Percentiles rank a stretch among this genome's conserved stretches.
Evolutionary conservation across 169 alveolate species (phyloP).

Genomic region (Plasmodium coatneyi): DNA sequence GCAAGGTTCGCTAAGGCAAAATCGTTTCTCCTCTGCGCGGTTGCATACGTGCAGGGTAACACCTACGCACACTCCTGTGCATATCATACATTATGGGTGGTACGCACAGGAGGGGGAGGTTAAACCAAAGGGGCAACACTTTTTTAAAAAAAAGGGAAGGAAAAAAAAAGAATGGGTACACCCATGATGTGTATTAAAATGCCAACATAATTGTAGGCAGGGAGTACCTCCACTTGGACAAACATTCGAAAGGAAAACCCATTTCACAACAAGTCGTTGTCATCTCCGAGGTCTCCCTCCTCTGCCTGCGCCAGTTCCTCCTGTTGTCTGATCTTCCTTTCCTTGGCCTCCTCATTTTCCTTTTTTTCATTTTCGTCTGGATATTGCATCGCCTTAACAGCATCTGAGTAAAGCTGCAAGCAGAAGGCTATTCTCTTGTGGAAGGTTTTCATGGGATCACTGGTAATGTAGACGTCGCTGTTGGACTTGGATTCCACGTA

Average conservation of each 20-base stretch:
- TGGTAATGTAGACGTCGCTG: conserved; percentile 29
- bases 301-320: conserved; percentile 74
- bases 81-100: not conserved
- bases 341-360: conserved; percentile 69
- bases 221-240: not conserved
- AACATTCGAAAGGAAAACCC: not conserved
- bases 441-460: conserved; percentile 91
- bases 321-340: conserved; percentile 63
- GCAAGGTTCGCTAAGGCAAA: not conserved
- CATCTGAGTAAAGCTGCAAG: conserved; percentile 92
- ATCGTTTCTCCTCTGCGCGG: not conserved
- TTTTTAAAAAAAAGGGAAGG: not conserved
- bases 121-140: not conserved
- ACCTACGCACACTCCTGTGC: not conserved
- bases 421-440: conserved; percentile 94
- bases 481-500: conserved; percentile 85
- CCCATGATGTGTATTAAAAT: not conserved
- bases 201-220: not conserved
- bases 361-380: conserved; percentile 77
- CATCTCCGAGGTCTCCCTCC: conserved; percentile 72
- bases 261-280: conserved; percentile 48
- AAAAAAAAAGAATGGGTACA: not conserved
- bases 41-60: not conserved
- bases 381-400: conserved; percentile 89
- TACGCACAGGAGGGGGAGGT: not conserved